Conservation (phyloP, 306 rosid genomes). For the Fragaria iinumae region DNA sequence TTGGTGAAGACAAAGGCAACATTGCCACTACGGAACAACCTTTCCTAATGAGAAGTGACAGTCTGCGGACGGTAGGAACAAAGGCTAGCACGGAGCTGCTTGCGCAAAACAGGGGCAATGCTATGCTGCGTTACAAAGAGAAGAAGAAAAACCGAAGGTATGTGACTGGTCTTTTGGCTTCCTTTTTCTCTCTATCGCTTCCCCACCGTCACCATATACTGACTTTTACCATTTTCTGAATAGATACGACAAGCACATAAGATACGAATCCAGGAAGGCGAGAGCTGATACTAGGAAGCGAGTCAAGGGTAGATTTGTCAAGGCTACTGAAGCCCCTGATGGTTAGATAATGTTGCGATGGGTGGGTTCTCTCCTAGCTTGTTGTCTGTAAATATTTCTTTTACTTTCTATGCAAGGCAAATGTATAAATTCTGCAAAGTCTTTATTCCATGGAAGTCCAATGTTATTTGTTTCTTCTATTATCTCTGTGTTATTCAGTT, state of each 20-base stretch:
- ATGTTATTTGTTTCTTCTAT: not conserved
- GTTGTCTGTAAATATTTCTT: slow-evolving; percentile 26
- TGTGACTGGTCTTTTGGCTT: not conserved
- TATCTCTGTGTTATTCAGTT: not conserved
- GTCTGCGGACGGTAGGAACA: slow-evolving; percentile 33
- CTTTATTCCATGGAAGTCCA: not conserved
- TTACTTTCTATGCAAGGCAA: slow-evolving; percentile 7
- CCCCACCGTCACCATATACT: not conserved
- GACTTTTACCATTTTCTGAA: not conserved
- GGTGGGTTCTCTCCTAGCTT: slow-evolving; percentile 3
- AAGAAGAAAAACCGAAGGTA: slow-evolving; percentile 70
- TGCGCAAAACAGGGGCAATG: slow-evolving; percentile 63
- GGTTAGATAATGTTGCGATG: slow-evolving; percentile 16
- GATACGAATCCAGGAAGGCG: slow-evolving; percentile 71
- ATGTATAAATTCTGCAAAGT: slow-evolving; percentile 27
- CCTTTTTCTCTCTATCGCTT: not conserved
- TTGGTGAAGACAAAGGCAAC: slow-evolving; percentile 22
- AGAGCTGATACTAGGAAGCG: slow-evolving; percentile 75
- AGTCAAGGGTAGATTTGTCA: slow-evolving; percentile 71
- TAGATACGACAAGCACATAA: slow-evolving; percentile 67
- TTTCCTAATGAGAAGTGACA: slow-evolving; percentile 34
- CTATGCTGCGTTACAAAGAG: slow-evolving; percentile 79
- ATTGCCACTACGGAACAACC: slow-evolving; percentile 34
- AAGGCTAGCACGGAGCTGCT: slow-evolving; percentile 45
- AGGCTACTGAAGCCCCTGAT: slow-evolving; percentile 41